A percentile compares a stretch with the other conserved stretches of the same genome.
phyloP scores from a whole-genome alignment of 805 yeast genomes.

The Cyberlindnera americana region DNA sequence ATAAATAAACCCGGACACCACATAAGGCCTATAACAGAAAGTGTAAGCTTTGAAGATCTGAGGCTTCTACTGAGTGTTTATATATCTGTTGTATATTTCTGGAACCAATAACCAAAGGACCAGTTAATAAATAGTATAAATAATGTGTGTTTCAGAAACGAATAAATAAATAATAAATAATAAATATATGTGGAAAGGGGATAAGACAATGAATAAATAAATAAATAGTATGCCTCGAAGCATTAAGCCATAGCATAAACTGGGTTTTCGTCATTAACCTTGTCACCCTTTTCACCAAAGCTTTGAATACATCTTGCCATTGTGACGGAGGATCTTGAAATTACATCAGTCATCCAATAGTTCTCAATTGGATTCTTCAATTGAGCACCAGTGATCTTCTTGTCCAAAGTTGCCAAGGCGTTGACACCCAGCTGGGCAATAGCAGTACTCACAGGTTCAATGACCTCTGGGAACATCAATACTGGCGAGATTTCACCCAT shows the following conservation, averaged over 20 bases:
- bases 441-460: conserved; percentile 63
- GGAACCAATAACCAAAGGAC: neutral
- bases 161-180: neutral
- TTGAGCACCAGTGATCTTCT: conserved; percentile 40
- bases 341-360: conserved; percentile 85
- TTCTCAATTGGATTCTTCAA: conserved; percentile 72
- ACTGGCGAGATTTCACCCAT: conserved; percentile 78
- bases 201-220: conserved; percentile 12
- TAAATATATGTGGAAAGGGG: neutral
- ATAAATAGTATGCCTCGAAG: conserved; percentile 4
- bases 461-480: conserved; percentile 66
- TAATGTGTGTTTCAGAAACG: neutral
- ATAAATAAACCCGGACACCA: no score
- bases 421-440: conserved; percentile 56
- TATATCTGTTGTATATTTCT: neutral
- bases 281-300: conserved; percentile 65
- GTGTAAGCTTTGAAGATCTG: no score
- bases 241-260: conserved; percentile 27
- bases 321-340: conserved; percentile 82
- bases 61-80: no score
- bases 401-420: conserved; percentile 35
- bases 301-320: conserved; percentile 84
- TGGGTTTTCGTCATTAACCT: conserved; percentile 43
- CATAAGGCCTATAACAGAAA: no score
- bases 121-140: neutral